These are phyloP conservation scores for Pichia sp. DNA, from an alignment of 1,139 yeast species.

Conservation along the genomic window DNA sequence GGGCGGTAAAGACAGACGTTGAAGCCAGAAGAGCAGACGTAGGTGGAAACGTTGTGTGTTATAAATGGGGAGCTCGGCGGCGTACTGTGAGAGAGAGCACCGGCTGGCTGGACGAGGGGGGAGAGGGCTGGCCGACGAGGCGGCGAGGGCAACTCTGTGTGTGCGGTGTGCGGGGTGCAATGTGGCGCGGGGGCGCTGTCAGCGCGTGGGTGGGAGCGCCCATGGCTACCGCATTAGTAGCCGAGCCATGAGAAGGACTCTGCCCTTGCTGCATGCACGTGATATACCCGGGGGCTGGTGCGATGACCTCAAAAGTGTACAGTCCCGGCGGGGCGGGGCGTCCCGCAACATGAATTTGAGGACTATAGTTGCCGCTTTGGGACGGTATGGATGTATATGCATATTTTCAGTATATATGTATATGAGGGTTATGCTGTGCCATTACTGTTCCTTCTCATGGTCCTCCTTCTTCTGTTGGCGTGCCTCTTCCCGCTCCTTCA, in stretches of 20 bases:
- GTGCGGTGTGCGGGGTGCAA: slow-evolving; percentile 7
- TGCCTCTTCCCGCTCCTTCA: not conserved
- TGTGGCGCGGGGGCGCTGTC: not conserved
- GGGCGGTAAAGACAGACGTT: not conserved
- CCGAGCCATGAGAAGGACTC: too few relatives aligned
- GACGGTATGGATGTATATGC: too few relatives aligned
- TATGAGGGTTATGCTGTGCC: not conserved
- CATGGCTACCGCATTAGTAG: too few relatives aligned
- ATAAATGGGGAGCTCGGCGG: not conserved
- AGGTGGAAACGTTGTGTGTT: not conserved
- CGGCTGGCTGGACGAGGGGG: not conserved
- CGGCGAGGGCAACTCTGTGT: too few relatives aligned
- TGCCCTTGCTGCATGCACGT: not conserved
- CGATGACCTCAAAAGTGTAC: too few relatives aligned
- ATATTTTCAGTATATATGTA: not conserved
- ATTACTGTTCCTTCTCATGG: not conserved
- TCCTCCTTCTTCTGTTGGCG: too few relatives aligned
- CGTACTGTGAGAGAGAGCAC: not conserved
- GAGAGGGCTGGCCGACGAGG: not conserved
- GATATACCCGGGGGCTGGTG: not conserved
- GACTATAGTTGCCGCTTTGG: too few relatives aligned
- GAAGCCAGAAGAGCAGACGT: not conserved
- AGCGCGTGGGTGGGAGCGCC: too few relatives aligned
- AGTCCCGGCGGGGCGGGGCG: too few relatives aligned
- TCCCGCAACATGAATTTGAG: too few relatives aligned